phyloP scores from a whole-genome alignment of 2,329 filamentous ascomycete genomes.

The Alternaria viburni region DNA sequence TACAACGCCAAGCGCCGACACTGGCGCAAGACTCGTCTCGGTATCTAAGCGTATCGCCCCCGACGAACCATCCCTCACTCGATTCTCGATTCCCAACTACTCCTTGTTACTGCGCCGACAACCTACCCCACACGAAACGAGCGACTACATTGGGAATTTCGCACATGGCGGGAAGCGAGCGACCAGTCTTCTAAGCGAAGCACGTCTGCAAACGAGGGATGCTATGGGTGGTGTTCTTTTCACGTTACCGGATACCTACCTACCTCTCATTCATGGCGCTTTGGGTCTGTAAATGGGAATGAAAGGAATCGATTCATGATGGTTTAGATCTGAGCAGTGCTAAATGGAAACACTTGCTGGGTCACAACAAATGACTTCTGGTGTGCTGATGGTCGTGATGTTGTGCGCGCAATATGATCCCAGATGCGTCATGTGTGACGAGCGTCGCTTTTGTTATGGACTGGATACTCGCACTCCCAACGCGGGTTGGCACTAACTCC shows the following conservation, averaged over 20 bases:
- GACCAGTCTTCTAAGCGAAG: constrained; percentile 32
- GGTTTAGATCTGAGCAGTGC: constrained; percentile 48
- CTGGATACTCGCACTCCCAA: background rate
- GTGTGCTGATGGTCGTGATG: constrained; percentile 10
- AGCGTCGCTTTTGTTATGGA: background rate
- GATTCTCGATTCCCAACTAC: constrained; percentile 42
- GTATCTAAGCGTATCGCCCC: constrained; percentile 79
- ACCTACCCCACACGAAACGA: constrained; percentile 28
- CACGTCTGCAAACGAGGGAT: constrained; percentile 33
- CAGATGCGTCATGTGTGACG: background rate
- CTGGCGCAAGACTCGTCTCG: constrained; percentile 99
- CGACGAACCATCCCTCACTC: constrained; percentile 42
- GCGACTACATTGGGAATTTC: constrained; percentile 37
- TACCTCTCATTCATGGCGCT: constrained; percentile 44
- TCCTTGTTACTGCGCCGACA: constrained; percentile 26
- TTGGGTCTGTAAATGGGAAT: constrained; percentile 42
- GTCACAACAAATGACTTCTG: constrained; percentile 31
- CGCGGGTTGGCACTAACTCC: background rate
- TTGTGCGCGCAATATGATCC: background rate
- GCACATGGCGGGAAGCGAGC: constrained; percentile 35
- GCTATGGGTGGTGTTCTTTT: constrained; percentile 29
- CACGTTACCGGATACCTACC: constrained; percentile 32
- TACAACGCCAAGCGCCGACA: constrained; percentile 99
- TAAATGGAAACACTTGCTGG: constrained; percentile 43
- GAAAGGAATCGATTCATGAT: constrained; percentile 35